Conservation (phyloP, 2,329 filamentous ascomycete species). For the Fonsecaea multimorphosa region DNA sequence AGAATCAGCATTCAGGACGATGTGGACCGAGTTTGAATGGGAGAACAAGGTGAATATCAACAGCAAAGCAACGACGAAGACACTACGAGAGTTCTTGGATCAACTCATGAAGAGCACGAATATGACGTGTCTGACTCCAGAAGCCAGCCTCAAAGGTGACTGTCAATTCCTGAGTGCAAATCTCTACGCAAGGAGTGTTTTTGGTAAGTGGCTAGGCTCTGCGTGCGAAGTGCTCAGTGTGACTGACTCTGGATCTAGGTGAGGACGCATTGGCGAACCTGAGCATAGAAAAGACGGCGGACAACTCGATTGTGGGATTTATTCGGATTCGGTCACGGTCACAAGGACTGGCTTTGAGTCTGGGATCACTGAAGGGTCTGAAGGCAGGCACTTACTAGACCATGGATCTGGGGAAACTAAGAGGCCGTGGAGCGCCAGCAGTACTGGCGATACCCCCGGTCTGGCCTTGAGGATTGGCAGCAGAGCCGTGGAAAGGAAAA, state of each 20-base stretch:
- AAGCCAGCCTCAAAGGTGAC: constrained; percentile 94
- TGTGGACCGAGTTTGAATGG: constrained; percentile 99
- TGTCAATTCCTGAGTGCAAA: constrained; percentile 98
- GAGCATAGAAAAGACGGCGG: constrained; percentile 96
- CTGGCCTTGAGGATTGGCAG: background rate
- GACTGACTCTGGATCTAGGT: constrained; percentile 60
- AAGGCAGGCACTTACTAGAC: constrained; percentile 65
- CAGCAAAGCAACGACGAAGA: constrained; percentile 79
- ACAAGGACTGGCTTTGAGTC: constrained; percentile 89
- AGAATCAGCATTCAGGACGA: constrained; percentile 98
- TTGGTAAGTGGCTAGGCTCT: constrained; percentile 71
- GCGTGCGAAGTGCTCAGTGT: background rate
- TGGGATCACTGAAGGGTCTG: constrained; percentile 92
- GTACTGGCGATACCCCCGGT: background rate
- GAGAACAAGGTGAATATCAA: constrained; percentile 99
- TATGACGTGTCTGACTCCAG: constrained; percentile 96
- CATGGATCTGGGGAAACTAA: background rate
- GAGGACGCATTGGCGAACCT: constrained; percentile 98
- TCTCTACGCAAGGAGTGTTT: constrained; percentile 93
- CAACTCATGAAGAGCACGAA: constrained; percentile 97
- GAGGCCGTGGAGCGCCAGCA: background rate
- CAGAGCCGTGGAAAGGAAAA: background rate
- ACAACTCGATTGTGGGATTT: constrained; percentile 94
- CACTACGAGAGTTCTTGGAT: constrained; percentile 86
- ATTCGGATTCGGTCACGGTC: constrained; percentile 97